A percentile compares a stretch with the other conserved stretches of the same genome.
Evolutionary conservation across 345 rosid genomes (phyloP).

Genomic region (Brassica juncea): DNA sequence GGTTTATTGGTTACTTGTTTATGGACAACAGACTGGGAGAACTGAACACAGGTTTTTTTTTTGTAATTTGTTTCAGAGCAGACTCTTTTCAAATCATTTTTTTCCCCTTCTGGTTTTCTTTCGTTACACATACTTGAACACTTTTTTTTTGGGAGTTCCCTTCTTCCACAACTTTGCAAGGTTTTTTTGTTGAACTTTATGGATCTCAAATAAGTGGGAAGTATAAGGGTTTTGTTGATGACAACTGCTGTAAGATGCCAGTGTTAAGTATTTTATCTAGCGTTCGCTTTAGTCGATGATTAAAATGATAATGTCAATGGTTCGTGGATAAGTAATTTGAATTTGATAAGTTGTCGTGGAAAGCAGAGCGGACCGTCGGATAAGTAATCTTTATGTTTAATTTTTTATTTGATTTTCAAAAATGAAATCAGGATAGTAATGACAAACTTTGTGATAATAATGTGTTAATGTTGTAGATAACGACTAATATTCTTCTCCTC

Average conservation of each 20-base stretch:
- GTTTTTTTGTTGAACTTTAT: background rate
- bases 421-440: background rate
- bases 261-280: background rate
- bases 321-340: background rate
- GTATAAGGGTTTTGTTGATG: background rate
- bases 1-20: slow-evolving; percentile 21
- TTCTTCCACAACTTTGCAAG: background rate
- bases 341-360: background rate
- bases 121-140: background rate
- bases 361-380: background rate
- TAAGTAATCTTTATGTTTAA: background rate
- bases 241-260: background rate
- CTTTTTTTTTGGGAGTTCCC: background rate
- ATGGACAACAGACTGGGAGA: slow-evolving; percentile 14
- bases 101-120: background rate
- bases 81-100: slow-evolving; percentile 1
- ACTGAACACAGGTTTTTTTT: slow-evolving; percentile 4
- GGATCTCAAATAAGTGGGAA: background rate
- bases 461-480: background rate
- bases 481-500: no score
- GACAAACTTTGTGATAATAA: background rate
- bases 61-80: slow-evolving; percentile 19
- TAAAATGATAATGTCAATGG: background rate
- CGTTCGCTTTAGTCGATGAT: background rate
- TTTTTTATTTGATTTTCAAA: background rate